A percentile compares a stretch with the other conserved stretches of the same genome.
These are phyloP conservation scores for Parsonsia alboflavescens DNA, from an alignment of 257 asterid species.

Conservation along the genomic window DNA sequence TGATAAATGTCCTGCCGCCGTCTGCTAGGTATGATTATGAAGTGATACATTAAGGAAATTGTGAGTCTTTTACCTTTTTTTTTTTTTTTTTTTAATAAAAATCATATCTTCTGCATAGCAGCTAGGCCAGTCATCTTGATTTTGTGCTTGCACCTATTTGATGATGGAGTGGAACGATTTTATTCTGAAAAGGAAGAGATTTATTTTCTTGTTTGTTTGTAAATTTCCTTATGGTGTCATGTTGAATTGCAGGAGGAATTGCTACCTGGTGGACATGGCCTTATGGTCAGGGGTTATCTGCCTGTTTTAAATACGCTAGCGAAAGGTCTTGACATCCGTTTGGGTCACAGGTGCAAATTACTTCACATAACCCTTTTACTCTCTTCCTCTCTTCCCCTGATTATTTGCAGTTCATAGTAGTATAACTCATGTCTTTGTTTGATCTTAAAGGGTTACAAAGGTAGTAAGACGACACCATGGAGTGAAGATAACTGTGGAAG, in stretches of 20 bases:
- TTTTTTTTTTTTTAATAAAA: background rate
- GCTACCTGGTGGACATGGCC: slow-evolving; percentile 99
- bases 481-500: slow-evolving; percentile 79
- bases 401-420: background rate
- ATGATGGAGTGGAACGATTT: background rate
- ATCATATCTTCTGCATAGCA: background rate
- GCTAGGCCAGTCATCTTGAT: background rate
- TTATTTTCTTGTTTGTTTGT: background rate
- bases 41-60: background rate
- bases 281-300: slow-evolving; percentile 94
- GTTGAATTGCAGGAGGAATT: slow-evolving; percentile 57
- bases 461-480: slow-evolving; percentile 70
- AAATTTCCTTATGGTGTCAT: background rate
- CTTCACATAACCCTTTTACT: background rate
- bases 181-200: background rate
- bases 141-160: background rate
- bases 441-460: slow-evolving; percentile 58
- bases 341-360: slow-evolving; percentile 61
- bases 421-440: slow-evolving; percentile 3
- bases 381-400: background rate
- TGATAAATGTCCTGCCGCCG: background rate
- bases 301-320: slow-evolving; percentile 93
- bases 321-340: slow-evolving; percentile 83
- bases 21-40: background rate
- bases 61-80: background rate